These are phyloP conservation scores for Urostyla sp. DNA, from an alignment of 73 alveolate genomes.

Conservation along the genomic window DNA sequence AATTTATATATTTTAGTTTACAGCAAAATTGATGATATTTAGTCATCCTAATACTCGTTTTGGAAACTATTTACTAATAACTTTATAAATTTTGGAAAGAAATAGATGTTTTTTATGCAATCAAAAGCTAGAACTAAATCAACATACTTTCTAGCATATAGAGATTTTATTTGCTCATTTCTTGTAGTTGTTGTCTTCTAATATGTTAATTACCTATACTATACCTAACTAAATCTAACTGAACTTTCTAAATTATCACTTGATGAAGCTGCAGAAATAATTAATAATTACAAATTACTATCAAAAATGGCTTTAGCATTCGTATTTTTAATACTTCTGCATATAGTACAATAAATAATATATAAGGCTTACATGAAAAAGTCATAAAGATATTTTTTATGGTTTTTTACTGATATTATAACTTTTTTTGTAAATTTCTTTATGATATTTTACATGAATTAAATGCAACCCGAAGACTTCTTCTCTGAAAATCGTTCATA, in stretches of 20 bases:
- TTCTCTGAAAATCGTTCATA: not conserved
- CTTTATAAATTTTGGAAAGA: constrained; percentile 20
- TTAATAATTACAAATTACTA: not conserved
- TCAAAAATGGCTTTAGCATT: not conserved
- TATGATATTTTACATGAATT: not conserved
- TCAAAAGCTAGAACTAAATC: constrained; percentile 22
- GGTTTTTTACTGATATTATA: constrained; percentile 38
- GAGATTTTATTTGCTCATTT: constrained; percentile 27
- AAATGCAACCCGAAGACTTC: constrained; percentile 2
- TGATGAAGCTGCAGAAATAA: not conserved
- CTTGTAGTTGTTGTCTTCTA: constrained; percentile 17
- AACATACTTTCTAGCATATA: not conserved
- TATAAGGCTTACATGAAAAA: not conserved
- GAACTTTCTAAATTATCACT: not conserved
- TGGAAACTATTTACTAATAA: constrained; percentile 42
- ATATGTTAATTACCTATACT: constrained; percentile 26
- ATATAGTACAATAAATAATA: constrained; percentile 2
- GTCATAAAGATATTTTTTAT: not conserved
- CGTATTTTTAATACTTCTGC: not conserved
- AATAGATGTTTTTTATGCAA: constrained; percentile 8
- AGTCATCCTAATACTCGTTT: constrained; percentile 22
- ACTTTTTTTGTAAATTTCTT: not conserved
- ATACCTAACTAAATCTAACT: not conserved
- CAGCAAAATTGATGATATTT: constrained; percentile 16
- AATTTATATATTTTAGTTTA: not conserved